Evolutionary conservation across 1,284 basidiomycete genomes (phyloP), one percentile per base, ranked within the genome.

Genomic region (Waitea zeae): DNA sequence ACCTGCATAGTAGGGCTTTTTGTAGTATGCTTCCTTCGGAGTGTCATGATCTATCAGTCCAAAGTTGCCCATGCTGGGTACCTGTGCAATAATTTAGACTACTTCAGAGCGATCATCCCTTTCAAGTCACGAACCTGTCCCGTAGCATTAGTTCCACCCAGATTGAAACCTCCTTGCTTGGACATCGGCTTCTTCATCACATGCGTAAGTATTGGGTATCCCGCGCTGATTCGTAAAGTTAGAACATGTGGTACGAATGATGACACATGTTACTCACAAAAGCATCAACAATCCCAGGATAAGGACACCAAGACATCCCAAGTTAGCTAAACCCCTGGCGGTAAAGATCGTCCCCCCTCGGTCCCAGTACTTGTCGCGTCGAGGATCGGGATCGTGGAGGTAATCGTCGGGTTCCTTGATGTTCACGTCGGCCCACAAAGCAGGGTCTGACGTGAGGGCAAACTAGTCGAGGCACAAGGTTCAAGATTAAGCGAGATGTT

Each of bases 31-130:
- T 2, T 63, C 59, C 14, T 58, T 38, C 2, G 84, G 84, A 0
- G 88, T 92, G 38, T 83, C 73, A 4, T 58, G 37, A 52, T 92
- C 88, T 42, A 92, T 76, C 36, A 88, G 57, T 3, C 70, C 72
- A 46, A 70, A 75, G 46, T 70, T 70, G 2, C 77, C 72, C 31
- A 89, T 71, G 17, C 53, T 54, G 13, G 81, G 70, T 15, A 86
- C 60, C 59, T 87, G 59, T 13, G 12, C 19, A 12, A 18, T 3
- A n/a, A 24, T 17, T 20, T 15, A 33, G 38, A 49, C 51, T 17
- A 15, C 30, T 19, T 13, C 1, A 13, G 17, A 17, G 27, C 9
- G 12, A 30, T 3, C 33, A 33, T 11, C n/a, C 12, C 6, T 14
- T 19, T 22, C 9, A 22, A 20, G n/a, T 5, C n/a, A 42, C 50